A percentile compares a stretch with the other conserved stretches of the same genome.
Conservation (phyloP, 192 early-diverging fungal species). For the Allomyces macrogynus region DNA sequence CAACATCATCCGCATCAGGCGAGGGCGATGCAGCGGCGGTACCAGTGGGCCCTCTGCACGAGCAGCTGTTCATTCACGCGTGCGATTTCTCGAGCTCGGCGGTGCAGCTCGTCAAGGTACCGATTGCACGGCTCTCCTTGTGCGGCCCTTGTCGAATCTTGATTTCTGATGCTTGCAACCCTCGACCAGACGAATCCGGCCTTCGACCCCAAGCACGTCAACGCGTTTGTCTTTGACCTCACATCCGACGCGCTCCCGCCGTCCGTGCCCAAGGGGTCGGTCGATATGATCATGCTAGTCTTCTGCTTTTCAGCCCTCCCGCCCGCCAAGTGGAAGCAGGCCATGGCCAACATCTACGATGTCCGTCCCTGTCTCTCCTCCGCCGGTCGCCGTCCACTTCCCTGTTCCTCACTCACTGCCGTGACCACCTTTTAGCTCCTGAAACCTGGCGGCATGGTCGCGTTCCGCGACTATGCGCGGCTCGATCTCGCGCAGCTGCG, state of each 20-base stretch:
- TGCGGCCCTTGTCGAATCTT: neutral
- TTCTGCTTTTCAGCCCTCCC: conserved; percentile 89
- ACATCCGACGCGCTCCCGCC: conserved; percentile 45
- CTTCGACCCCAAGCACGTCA: conserved; percentile 50
- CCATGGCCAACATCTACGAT: conserved; percentile 59
- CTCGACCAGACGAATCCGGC: neutral
- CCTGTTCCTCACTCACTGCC: neutral
- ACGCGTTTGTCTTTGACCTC: conserved; percentile 92
- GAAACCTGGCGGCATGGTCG: conserved; percentile 73
- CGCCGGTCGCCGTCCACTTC: neutral
- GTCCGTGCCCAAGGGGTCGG: conserved; percentile 52
- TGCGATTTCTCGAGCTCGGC: conserved; percentile 83
- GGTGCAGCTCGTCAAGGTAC: conserved; percentile 70
- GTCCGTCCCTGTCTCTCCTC: conserved; percentile 12
- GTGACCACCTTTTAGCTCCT: conserved; percentile 19
- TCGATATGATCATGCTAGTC: conserved; percentile 83
- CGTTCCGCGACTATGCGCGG: conserved; percentile 90
- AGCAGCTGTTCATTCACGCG: conserved; percentile 71
- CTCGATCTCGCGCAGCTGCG: conserved; percentile 94
- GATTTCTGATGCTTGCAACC: conserved; percentile 1
- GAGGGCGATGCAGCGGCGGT: no score
- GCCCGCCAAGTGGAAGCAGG: conserved; percentile 62
- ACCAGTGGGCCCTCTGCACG: conserved; percentile 9
- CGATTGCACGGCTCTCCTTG: neutral
- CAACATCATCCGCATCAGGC: no score